These are phyloP conservation scores for Fusarium illudens DNA, from an alignment of 2,329 filamentous ascomycete species.

Conservation along the genomic window DNA sequence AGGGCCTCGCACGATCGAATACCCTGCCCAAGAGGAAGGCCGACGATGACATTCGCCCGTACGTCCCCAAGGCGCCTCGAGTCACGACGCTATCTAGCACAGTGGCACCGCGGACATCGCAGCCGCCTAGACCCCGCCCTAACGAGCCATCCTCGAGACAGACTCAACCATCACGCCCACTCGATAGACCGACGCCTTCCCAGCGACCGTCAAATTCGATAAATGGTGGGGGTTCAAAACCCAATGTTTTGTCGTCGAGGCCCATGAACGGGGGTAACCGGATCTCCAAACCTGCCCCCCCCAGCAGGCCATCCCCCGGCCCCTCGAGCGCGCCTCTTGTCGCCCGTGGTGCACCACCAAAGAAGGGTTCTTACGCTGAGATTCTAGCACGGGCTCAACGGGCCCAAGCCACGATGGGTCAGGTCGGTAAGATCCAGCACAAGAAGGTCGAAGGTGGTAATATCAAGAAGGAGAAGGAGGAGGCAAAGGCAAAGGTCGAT, in stretches of 20 bases:
- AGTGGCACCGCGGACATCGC: conserved; percentile 32
- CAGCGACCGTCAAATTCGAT: conserved; percentile 34
- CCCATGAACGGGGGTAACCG: conserved; percentile 39
- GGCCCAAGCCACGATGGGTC: conserved; percentile 67
- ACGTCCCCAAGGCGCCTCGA: conserved; percentile 55
- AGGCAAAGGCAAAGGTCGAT: conserved; percentile 43
- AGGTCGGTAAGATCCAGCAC: conserved; percentile 76
- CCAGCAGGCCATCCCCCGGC: conserved; percentile 37
- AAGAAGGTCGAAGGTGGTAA: conserved; percentile 74
- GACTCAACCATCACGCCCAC: conserved; percentile 35
- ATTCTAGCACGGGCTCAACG: conserved; percentile 77
- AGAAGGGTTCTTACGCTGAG: conserved; percentile 78
- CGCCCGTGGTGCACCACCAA: conserved; percentile 60
- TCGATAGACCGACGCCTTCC: conserved; percentile 38
- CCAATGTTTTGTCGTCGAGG: conserved; percentile 37
- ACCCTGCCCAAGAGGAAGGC: conserved; percentile 64
- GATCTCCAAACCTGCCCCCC: conserved; percentile 38
- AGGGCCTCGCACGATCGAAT: conserved; percentile 41
- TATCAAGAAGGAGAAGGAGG: conserved; percentile 57
- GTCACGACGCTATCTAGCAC: conserved; percentile 36
- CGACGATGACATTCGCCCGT: conserved; percentile 56
- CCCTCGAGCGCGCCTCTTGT: conserved; percentile 50
- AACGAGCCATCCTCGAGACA: conserved; percentile 27
- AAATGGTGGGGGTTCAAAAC: conserved; percentile 24
- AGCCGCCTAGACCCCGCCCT: conserved; percentile 25